phyloP scores from a whole-genome alignment of 495 filamentous ascomycete species.

The Penicillium nucicola region DNA sequence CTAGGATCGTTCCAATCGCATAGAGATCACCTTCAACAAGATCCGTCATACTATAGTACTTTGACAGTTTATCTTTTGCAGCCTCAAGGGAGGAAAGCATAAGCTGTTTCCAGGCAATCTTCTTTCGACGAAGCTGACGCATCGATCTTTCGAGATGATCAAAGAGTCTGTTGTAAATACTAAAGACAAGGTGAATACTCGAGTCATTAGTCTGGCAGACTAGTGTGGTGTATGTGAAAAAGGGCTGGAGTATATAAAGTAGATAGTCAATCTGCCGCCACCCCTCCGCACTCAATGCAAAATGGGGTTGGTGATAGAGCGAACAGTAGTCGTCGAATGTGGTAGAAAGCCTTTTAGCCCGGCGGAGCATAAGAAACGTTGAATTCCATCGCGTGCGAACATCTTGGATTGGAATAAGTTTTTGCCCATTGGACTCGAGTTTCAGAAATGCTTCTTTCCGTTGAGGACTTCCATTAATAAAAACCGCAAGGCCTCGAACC shows the following conservation, averaged over 20 bases:
- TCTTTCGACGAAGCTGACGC: neutral
- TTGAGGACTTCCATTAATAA: conserved; percentile 12
- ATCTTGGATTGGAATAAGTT: conserved; percentile 13
- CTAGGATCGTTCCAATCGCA: conserved; percentile 13
- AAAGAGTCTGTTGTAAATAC: conserved; percentile 10
- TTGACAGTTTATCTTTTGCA: conserved; percentile 1
- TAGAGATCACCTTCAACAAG: conserved; percentile 7
- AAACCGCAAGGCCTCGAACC: conserved; percentile 5
- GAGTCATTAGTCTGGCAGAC: conserved; percentile 12
- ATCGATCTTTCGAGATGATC: neutral
- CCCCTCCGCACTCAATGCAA: conserved; percentile 10
- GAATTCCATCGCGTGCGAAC: neutral
- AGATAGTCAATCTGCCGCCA: conserved; percentile 15
- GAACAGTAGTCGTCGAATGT: conserved; percentile 5
- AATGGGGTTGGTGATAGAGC: conserved; percentile 3
- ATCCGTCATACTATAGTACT: conserved; percentile 6
- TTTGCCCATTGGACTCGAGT: conserved; percentile 8
- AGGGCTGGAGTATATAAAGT: neutral
- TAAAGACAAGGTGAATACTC: conserved; percentile 10
- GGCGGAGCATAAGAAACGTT: conserved; percentile 7
- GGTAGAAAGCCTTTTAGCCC: conserved; percentile 1
- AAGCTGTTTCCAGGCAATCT: conserved; percentile 1
- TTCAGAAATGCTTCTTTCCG: conserved; percentile 4
- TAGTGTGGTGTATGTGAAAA: conserved; percentile 4
- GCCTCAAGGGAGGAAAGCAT: conserved; percentile 5